A percentile compares a stretch with the other conserved stretches of the same genome.
These are phyloP conservation scores for Hansenula sp. DNA, from an alignment of 1,139 yeast species.

Conservation along the genomic window DNA sequence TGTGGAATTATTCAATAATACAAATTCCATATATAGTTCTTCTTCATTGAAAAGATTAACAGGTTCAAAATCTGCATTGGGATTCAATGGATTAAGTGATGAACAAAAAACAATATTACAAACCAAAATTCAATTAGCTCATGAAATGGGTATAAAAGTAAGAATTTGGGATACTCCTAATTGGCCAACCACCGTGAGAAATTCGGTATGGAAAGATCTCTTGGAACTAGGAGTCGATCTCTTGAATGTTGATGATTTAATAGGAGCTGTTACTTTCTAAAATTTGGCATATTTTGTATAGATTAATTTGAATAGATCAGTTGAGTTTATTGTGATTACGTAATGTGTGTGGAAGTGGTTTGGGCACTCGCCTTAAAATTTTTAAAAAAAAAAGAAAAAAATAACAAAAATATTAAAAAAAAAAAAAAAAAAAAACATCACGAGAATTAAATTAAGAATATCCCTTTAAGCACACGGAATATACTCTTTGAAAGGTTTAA, in stretches of 20 bases:
- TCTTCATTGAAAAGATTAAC: conserved; percentile 11
- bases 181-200: conserved; percentile 36
- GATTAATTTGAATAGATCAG: too few species aligned
- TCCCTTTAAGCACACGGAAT: conserved; percentile 1
- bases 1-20: background rate
- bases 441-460: too few species aligned
- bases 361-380: background rate
- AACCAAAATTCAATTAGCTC: conserved; percentile 29
- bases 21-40: conserved; percentile 10
- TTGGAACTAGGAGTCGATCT: conserved; percentile 33
- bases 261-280: conserved; percentile 10
- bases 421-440: background rate
- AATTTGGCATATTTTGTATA: too few species aligned
- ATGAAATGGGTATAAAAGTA: conserved; percentile 31
- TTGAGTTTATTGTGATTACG: background rate
- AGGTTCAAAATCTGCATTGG: conserved; percentile 5
- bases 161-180: conserved; percentile 51
- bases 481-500: too few species aligned
- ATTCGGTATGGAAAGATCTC: conserved; percentile 36
- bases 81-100: conserved; percentile 10
- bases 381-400: background rate
- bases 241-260: conserved; percentile 42
- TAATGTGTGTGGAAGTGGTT: background rate
- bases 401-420: background rate
- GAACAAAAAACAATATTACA: conserved; percentile 25